phyloP scores from a whole-genome alignment of 441 rosid genomes.

The Euphorbia schlechtendalii region DNA sequence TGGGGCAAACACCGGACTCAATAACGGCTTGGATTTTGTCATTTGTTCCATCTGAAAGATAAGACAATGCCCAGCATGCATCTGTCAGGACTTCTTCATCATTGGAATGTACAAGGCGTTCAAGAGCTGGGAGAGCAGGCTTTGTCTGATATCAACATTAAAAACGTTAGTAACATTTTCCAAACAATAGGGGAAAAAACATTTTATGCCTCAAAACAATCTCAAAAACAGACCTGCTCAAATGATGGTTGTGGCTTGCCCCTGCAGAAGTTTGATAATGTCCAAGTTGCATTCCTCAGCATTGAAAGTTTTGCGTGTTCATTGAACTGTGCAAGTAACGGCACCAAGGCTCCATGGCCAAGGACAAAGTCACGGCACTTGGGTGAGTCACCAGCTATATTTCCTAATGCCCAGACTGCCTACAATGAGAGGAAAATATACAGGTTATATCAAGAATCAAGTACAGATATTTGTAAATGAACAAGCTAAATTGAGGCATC shows the following conservation, averaged over 20 bases:
- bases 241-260: slow-evolving; percentile 84
- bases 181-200: not conserved
- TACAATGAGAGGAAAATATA: slow-evolving; percentile 18
- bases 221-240: slow-evolving; percentile 47
- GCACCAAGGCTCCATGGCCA: slow-evolving; percentile 51
- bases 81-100: slow-evolving; percentile 81
- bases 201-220: not conserved
- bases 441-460: not conserved
- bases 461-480: not conserved
- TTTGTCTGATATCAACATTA: slow-evolving; percentile 29
- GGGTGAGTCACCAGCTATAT: slow-evolving; percentile 90
- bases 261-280: slow-evolving; percentile 73
- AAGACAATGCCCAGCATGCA: slow-evolving; percentile 84
- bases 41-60: slow-evolving; percentile 79
- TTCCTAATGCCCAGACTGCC: slow-evolving; percentile 93
- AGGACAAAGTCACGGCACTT: slow-evolving; percentile 82
- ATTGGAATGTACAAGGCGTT: slow-evolving; percentile 52
- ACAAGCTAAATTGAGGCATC: not conserved
- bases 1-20: slow-evolving; percentile 52
- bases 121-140: slow-evolving; percentile 58
- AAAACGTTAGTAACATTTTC: slow-evolving; percentile 11
- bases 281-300: slow-evolving; percentile 93
- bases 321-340: slow-evolving; percentile 56
- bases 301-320: slow-evolving; percentile 77
- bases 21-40: slow-evolving; percentile 78